phyloP scores from a whole-genome alignment of 352 stramenopile genomes.

The Globisporangium solare region DNA sequence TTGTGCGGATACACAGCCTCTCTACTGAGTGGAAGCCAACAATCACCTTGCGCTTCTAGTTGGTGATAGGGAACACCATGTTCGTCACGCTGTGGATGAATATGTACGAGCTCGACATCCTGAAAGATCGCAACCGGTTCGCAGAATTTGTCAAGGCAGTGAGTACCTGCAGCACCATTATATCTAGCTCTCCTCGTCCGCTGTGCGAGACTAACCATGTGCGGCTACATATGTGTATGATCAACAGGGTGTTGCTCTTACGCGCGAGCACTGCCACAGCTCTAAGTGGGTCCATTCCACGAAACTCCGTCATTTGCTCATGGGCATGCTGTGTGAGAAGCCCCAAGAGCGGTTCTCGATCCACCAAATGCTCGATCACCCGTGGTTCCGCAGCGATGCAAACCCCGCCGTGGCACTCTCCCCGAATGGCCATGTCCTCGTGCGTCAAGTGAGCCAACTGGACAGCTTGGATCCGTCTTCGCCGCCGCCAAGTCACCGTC shows the following conservation, averaged over 20 bases:
- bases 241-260: conserved; percentile 23
- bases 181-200: not conserved
- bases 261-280: conserved; percentile 29
- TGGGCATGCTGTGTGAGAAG: conserved; percentile 37
- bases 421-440: conserved; percentile 1
- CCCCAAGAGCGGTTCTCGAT: conserved; percentile 36
- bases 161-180: not conserved
- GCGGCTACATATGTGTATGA: not conserved
- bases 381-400: conserved; percentile 30
- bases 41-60: conserved; percentile 26
- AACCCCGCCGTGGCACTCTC: not conserved
- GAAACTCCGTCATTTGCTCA: conserved; percentile 34
- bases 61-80: conserved; percentile 65
- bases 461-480: not conserved
- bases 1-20: not conserved
- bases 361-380: conserved; percentile 39
- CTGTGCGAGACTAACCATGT: not conserved
- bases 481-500: not conserved
- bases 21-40: not conserved
- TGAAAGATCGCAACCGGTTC: conserved; percentile 64
- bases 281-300: conserved; percentile 41
- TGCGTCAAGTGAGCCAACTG: conserved; percentile 4
- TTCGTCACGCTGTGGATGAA: conserved; percentile 87
- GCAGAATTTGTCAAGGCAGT: conserved; percentile 29
- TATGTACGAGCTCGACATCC: conserved; percentile 69